phyloP scores from a whole-genome alignment of 352 stramenopile genomes.

The Thalassiosira hispida region DNA sequence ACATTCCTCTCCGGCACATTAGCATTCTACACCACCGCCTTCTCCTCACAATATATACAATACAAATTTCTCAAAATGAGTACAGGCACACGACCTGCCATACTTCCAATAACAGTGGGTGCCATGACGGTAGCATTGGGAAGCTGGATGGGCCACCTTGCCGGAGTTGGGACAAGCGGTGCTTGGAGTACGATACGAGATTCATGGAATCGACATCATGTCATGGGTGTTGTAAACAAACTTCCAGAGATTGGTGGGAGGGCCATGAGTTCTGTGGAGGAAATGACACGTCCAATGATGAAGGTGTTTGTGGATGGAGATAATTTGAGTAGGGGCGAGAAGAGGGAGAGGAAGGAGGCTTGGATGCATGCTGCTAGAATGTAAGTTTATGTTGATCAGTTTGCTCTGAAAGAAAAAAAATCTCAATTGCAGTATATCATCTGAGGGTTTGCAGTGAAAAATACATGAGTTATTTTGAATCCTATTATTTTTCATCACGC shows the following conservation, averaged over 20 bases:
- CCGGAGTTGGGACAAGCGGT: conserved; percentile 9
- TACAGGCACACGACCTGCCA: conserved; percentile 32
- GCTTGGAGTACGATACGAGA: not conserved
- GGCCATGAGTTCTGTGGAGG: conserved; percentile 3
- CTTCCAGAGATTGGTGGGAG: not conserved
- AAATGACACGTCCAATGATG: conserved; percentile 45
- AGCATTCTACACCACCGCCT: conserved; percentile 44
- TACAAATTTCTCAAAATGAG: conserved; percentile 44
- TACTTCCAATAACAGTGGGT: conserved; percentile 33
- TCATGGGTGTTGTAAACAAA: not conserved
- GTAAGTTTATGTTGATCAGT: conserved; percentile 25
- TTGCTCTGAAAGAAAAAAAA: too few species aligned
- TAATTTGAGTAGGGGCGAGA: conserved; percentile 24
- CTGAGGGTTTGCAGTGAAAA: too few species aligned
- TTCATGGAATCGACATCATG: not conserved
- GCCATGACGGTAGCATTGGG: conserved; percentile 37
- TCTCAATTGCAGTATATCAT: too few species aligned
- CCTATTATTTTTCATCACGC: too few species aligned
- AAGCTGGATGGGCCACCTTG: conserved; percentile 42
- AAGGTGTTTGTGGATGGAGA: not conserved
- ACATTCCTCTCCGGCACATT: conserved; percentile 41
- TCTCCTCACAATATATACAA: conserved; percentile 39
- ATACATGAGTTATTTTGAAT: too few species aligned
- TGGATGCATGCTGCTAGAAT: conserved; percentile 50
- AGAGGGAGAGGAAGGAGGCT: conserved; percentile 41